These are phyloP conservation scores for Septoria petroselini DNA, from an alignment of 2,329 filamentous ascomycete genomes.

Conservation along the genomic window DNA sequence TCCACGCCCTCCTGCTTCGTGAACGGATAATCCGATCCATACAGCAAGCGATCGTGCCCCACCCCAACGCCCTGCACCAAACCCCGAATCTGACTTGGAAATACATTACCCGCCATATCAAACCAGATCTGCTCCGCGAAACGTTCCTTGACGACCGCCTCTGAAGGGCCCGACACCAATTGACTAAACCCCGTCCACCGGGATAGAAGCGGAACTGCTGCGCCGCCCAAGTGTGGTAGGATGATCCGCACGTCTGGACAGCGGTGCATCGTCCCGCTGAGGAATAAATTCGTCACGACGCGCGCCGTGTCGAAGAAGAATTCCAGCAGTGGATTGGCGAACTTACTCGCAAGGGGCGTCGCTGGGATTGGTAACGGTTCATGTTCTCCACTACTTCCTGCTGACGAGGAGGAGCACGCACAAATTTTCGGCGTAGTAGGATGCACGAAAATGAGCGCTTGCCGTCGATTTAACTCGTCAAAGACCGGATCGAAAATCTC, in stretches of 20 bases:
- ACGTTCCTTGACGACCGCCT: conserved; percentile 35
- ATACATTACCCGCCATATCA: conserved; percentile 53
- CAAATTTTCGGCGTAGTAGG: conserved; percentile 53
- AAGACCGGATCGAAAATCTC: conserved; percentile 48
- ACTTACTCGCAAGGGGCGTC: conserved; percentile 39
- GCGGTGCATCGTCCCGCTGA: conserved; percentile 46
- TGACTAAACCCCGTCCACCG: conserved; percentile 44
- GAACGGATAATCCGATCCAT: conserved; percentile 54
- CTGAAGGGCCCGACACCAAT: conserved; percentile 39
- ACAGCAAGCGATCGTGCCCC: conserved; percentile 47
- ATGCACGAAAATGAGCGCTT: conserved; percentile 54
- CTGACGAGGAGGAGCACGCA: conserved; percentile 27
- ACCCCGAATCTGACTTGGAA: conserved; percentile 50
- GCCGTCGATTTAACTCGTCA: conserved; percentile 46
- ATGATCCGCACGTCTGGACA: conserved; percentile 50
- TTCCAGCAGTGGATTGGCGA: conserved; percentile 49
- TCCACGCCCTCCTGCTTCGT: conserved; percentile 43
- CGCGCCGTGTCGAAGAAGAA: conserved; percentile 56
- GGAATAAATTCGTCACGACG: conserved; percentile 49
- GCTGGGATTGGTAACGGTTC: conserved; percentile 33
- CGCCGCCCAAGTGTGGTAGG: conserved; percentile 50
- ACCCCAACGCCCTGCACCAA: conserved; percentile 43
- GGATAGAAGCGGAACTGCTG: conserved; percentile 46
- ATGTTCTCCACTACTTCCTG: conserved; percentile 20
- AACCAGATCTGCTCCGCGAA: conserved; percentile 49